Percentiles rank a stretch among this genome's conserved stretches.
Evolutionary conservation across 768 basidiomycete genomes (phyloP).

Genomic region (Lactifluus hygrophoroides): DNA sequence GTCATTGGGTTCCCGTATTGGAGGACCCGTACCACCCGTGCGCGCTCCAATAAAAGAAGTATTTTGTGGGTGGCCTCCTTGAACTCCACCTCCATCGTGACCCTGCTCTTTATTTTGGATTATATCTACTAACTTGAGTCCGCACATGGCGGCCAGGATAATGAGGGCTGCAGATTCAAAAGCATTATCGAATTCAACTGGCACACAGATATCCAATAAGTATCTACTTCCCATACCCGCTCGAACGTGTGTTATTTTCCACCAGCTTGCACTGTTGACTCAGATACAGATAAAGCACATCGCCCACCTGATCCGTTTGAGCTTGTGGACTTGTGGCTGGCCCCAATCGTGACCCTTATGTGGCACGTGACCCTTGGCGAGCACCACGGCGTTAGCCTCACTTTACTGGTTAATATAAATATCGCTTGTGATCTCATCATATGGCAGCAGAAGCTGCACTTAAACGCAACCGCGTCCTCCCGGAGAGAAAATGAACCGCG

Average conservation of each 20-base stretch:
- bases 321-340: not conserved
- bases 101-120: constrained; percentile 7
- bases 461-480: not conserved
- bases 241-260: not conserved
- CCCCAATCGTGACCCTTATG: too few relatives aligned
- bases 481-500: not conserved
- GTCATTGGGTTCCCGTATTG: constrained; percentile 23
- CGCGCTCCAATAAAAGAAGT: not conserved
- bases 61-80: constrained; percentile 18
- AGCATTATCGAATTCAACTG: constrained; percentile 1
- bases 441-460: not conserved
- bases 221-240: constrained; percentile 3
- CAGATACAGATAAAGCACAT: not conserved
- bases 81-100: constrained; percentile 6
- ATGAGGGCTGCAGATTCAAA: not conserved
- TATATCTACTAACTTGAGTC: not conserved
- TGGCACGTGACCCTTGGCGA: not conserved
- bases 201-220: constrained; percentile 7
- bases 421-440: not conserved
- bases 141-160: constrained; percentile 1
- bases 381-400: not conserved
- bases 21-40: constrained; percentile 21
- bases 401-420: too few relatives aligned
- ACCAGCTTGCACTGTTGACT: not conserved
- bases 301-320: not conserved